Evolutionary conservation across 202 grass and related monocot genomes (phyloP).

Genomic region (Eragrostis tef): DNA sequence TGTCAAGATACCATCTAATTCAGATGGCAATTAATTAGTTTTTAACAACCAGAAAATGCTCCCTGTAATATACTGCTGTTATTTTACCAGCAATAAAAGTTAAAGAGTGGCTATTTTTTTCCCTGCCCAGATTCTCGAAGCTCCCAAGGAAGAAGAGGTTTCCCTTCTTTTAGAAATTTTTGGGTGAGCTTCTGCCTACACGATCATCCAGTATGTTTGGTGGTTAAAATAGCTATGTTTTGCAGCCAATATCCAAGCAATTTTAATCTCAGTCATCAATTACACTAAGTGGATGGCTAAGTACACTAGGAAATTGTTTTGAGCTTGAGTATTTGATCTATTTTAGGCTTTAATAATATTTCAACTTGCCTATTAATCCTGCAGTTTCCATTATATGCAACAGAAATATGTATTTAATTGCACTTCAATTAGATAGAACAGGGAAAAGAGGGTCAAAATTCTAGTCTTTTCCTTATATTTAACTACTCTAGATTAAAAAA

Average conservation of each 20-base stretch:
- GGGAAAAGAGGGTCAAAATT: not conserved
- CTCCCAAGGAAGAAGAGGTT: conserved; percentile 91
- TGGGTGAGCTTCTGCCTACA: conserved; percentile 54
- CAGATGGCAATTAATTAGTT: conserved; percentile 23
- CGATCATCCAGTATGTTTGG: conserved; percentile 25
- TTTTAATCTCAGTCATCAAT: conserved; percentile 24
- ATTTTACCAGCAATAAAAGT: conserved; percentile 36
- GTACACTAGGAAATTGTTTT: conserved; percentile 1
- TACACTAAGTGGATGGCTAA: conserved; percentile 13
- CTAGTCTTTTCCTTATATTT: not conserved
- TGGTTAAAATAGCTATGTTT: not conserved
- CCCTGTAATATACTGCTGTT: conserved; percentile 21
- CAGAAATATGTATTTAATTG: not conserved
- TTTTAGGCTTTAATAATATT: conserved; percentile 1
- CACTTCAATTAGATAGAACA: conserved; percentile 3
- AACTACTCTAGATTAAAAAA: not conserved
- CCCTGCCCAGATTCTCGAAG: conserved; percentile 77
- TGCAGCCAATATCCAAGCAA: not conserved
- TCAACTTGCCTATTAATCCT: not conserved
- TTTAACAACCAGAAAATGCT: conserved; percentile 11
- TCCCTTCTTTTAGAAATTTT: conserved; percentile 93
- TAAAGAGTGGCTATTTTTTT: conserved; percentile 54
- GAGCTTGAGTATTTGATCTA: not conserved
- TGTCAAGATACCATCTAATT: conserved; percentile 40
- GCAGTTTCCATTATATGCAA: not conserved